Conservation (phyloP, 306 rosid genomes). For the Prunus dulcis region DNA sequence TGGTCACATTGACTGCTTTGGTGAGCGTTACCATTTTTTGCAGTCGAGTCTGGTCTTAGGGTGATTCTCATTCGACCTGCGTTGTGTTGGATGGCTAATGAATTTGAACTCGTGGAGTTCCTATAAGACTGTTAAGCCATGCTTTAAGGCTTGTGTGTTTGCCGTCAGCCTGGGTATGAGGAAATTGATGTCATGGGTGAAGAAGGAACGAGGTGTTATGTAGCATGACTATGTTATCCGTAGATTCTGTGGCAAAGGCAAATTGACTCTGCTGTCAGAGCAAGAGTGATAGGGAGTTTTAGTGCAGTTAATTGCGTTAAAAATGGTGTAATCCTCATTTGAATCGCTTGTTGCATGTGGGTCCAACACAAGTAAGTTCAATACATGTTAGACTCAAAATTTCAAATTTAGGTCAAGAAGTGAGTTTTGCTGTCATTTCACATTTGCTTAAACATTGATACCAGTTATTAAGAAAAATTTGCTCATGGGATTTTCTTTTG, state of each 20-base stretch:
- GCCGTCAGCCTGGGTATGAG: background rate
- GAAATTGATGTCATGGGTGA: background rate
- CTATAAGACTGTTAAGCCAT: background rate
- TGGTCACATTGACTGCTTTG: background rate
- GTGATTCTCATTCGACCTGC: background rate
- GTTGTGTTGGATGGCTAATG: background rate
- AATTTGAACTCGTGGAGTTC: background rate
- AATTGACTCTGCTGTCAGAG: background rate
- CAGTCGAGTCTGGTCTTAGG: background rate
- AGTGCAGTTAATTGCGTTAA: background rate
- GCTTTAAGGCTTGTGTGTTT: background rate
- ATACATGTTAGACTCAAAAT: background rate
- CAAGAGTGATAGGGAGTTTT: background rate
- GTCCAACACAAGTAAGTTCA: background rate
- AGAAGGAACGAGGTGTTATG: background rate
- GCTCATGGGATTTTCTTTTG: slow-evolving; percentile 15
- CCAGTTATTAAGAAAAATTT: slow-evolving; percentile 6
- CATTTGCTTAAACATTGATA: background rate
- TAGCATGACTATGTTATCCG: background rate
- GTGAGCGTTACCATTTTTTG: background rate
- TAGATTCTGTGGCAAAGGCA: background rate
- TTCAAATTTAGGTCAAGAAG: background rate
- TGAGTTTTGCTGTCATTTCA: background rate
- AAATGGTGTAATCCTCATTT: background rate
- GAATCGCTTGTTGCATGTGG: background rate